These are phyloP conservation scores for Stereum hirsutum DNA, from an alignment of 1,284 basidiomycete species.

Conservation along the genomic window DNA sequence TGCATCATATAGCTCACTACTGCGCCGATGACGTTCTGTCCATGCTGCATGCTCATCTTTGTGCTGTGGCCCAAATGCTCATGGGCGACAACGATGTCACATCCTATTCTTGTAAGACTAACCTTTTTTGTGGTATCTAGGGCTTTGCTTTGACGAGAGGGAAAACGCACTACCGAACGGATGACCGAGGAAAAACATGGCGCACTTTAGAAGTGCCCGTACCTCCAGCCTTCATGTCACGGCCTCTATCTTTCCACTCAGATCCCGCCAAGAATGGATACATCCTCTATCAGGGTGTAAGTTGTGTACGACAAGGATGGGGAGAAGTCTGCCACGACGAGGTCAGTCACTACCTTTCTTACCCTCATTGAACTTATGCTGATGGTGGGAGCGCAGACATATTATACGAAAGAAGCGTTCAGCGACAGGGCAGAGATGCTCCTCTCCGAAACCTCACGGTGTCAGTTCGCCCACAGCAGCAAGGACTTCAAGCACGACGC, in stretches of 20 bases:
- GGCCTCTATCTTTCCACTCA: conserved; percentile 81
- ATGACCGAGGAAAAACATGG: conserved; percentile 83
- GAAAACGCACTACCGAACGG: conserved; percentile 76
- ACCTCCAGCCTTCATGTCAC: conserved; percentile 45
- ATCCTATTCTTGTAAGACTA: too few relatives aligned
- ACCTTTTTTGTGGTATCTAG: conserved; percentile 25
- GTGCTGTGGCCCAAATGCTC: neutral
- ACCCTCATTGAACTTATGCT: too few relatives aligned
- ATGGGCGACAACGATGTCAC: too few relatives aligned
- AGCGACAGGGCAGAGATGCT: conserved; percentile 47
- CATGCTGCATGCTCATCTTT: conserved; percentile 3
- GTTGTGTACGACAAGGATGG: conserved; percentile 59
- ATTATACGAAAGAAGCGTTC: conserved; percentile 82
- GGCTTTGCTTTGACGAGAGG: conserved; percentile 76
- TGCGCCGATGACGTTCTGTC: too few relatives aligned
- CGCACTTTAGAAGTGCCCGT: conserved; percentile 65
- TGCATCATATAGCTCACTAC: too few relatives aligned
- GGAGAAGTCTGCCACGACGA: conserved; percentile 68
- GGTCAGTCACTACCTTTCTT: conserved; percentile 25
- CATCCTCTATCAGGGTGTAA: conserved; percentile 80
- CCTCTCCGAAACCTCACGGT: conserved; percentile 62
- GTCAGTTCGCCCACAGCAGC: conserved; percentile 82
- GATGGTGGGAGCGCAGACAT: conserved; percentile 42
- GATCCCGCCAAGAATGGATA: conserved; percentile 55
- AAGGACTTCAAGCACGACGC: conserved; percentile 71